Evolutionary conservation across 345 rosid genomes (phyloP).

Genomic region (Syzygium jambos): DNA sequence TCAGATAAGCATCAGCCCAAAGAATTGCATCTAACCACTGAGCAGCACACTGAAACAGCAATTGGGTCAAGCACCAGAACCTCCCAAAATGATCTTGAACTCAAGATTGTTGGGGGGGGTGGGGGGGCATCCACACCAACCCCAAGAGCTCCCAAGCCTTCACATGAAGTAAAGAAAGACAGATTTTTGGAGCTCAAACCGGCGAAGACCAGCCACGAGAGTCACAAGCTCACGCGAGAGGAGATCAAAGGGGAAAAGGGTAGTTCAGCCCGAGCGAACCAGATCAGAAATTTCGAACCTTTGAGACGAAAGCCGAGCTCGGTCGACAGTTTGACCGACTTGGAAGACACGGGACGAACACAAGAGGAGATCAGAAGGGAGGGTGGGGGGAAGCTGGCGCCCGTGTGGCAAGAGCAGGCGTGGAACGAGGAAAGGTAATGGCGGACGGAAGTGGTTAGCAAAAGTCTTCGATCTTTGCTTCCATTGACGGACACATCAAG

Average conservation of each 20-base stretch:
- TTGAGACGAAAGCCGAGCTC: neutral
- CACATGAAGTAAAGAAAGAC: neutral
- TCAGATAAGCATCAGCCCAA: neutral
- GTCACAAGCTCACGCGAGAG: neutral
- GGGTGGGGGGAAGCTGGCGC: neutral
- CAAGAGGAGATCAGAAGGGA: neutral
- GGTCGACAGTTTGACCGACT: slow-evolving; percentile 1
- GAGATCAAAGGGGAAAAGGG: neutral
- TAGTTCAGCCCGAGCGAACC: neutral
- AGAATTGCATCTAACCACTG: neutral
- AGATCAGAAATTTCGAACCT: neutral
- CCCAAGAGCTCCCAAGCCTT: neutral
- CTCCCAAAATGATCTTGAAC: neutral
- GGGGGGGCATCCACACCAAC: neutral
- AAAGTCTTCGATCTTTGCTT: neutral
- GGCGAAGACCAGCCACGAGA: neutral
- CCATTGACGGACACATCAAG: neutral
- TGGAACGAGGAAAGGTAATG: neutral
- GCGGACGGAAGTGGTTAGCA: neutral
- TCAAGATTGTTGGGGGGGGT: neutral
- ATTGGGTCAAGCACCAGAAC: neutral
- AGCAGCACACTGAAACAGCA: neutral
- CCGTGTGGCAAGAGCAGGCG: neutral
- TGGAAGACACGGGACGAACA: neutral
- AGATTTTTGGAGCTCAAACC: neutral